phyloP scores from a whole-genome alignment of 345 rosid genomes.

The Moricandia moricandioides region DNA sequence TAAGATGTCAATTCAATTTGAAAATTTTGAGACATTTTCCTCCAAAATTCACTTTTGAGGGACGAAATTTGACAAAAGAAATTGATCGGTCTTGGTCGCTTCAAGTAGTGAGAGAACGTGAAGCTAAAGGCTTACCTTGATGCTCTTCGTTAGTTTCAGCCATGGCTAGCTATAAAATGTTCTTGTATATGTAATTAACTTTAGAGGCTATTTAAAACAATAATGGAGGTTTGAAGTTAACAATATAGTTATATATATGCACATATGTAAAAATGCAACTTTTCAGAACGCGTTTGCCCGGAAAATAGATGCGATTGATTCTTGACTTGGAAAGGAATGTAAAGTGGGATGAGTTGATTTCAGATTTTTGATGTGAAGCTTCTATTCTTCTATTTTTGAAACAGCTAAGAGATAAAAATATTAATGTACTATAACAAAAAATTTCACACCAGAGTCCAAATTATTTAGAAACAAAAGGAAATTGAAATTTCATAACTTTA shows the following conservation, averaged over 20 bases:
- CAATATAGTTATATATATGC: background rate
- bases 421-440: background rate
- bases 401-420: background rate
- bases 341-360: conserved; percentile 21
- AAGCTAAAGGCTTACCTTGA: conserved; percentile 25
- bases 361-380: conserved; percentile 6
- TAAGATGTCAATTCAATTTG: too few relatives aligned
- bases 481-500: background rate
- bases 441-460: background rate
- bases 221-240: background rate
- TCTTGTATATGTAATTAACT: background rate
- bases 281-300: conserved; percentile 4
- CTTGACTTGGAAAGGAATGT: conserved; percentile 14
- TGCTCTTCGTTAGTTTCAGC: conserved; percentile 10
- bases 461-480: background rate
- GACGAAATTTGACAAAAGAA: background rate
- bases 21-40: too few relatives aligned
- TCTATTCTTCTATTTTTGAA: conserved; percentile 2
- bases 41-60: background rate
- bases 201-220: background rate
- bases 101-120: conserved; percentile 8
- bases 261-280: background rate
- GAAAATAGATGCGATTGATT: conserved; percentile 12
- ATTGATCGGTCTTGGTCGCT: conserved; percentile 15
- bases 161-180: background rate